Percentiles rank a stretch among this genome's conserved stretches.
These are phyloP conservation scores for Dalbergia cultrata DNA, from an alignment of 306 rosid species.

Conservation along the genomic window DNA sequence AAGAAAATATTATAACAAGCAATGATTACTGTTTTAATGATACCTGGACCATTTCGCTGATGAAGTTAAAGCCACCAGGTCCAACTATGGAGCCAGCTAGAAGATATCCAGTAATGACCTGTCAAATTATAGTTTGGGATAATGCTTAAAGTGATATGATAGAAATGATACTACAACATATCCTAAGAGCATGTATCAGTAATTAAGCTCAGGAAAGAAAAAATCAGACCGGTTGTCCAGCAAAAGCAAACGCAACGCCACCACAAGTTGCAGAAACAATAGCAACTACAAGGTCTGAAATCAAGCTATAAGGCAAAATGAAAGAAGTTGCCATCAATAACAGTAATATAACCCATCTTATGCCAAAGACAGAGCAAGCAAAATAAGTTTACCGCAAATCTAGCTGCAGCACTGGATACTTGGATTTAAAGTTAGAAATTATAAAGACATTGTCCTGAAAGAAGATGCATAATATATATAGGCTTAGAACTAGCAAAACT, in stretches of 20 bases:
- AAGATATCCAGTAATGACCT: slow-evolving; percentile 96
- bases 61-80: slow-evolving; percentile 95
- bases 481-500: slow-evolving; percentile 22
- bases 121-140: slow-evolving; percentile 50
- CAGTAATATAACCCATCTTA: slow-evolving; percentile 36
- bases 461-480: slow-evolving; percentile 35
- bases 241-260: slow-evolving; percentile 96
- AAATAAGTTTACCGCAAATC: slow-evolving; percentile 72
- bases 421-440: slow-evolving; percentile 91
- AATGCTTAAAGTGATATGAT: slow-evolving; percentile 15
- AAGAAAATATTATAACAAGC: slow-evolving; percentile 27
- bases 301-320: slow-evolving; percentile 66
- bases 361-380: slow-evolving; percentile 22
- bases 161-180: slow-evolving; percentile 33
- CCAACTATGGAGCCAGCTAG: slow-evolving; percentile 96
- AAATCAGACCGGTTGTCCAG: slow-evolving; percentile 95
- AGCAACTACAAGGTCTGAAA: slow-evolving; percentile 93
- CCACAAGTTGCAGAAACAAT: slow-evolving; percentile 99
- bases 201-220: slow-evolving; percentile 43
- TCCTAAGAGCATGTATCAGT: slow-evolving; percentile 25
- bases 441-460: slow-evolving; percentile 93
- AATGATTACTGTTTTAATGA: slow-evolving; percentile 40
- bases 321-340: slow-evolving; percentile 42
- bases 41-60: slow-evolving; percentile 99
- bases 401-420: slow-evolving; percentile 93